Conservation (phyloP, 2,329 filamentous ascomycete genomes). For the Aurifilum marmelostoma region DNA sequence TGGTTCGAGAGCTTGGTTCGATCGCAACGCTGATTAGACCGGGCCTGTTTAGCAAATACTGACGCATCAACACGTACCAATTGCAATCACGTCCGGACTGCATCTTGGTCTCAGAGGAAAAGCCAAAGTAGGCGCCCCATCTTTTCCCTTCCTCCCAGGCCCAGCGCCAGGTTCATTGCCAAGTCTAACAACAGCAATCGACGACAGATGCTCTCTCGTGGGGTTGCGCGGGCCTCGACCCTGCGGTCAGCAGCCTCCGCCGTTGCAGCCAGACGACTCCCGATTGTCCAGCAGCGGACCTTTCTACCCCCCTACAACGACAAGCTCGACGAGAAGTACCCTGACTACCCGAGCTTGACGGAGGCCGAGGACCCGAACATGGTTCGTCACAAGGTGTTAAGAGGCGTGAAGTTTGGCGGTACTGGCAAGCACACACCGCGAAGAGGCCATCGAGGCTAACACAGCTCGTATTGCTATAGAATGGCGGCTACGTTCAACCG, state of each 20-base stretch:
- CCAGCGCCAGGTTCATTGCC: not conserved
- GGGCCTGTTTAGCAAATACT: constrained; percentile 13
- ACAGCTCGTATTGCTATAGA: constrained; percentile 53
- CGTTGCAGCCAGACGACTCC: constrained; percentile 52
- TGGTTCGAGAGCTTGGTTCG: constrained; percentile 10
- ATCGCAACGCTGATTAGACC: constrained; percentile 5
- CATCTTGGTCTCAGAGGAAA: constrained; percentile 39
- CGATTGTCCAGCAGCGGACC: constrained; percentile 59
- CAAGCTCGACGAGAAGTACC: constrained; percentile 56
- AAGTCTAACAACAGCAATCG: constrained; percentile 4
- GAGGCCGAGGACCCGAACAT: constrained; percentile 63
- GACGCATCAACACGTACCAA: constrained; percentile 31
- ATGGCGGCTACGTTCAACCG: constrained; percentile 83
- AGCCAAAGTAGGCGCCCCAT: constrained; percentile 40
- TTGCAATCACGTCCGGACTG: constrained; percentile 35
- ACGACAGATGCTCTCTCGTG: constrained; percentile 63
- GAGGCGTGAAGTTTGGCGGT: not conserved
- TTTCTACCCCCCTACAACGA: constrained; percentile 57
- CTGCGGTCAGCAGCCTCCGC: constrained; percentile 49
- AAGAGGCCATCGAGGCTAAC: not conserved
- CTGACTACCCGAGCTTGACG: constrained; percentile 49
- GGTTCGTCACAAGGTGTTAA: constrained; percentile 16
- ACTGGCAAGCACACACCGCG: not conserved
- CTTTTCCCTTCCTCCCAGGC: not conserved
- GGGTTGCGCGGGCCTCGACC: constrained; percentile 57